Base-by-base conservation (phyloP, 139 green algal genomes). In the Chlorella vulgaris region DNA sequence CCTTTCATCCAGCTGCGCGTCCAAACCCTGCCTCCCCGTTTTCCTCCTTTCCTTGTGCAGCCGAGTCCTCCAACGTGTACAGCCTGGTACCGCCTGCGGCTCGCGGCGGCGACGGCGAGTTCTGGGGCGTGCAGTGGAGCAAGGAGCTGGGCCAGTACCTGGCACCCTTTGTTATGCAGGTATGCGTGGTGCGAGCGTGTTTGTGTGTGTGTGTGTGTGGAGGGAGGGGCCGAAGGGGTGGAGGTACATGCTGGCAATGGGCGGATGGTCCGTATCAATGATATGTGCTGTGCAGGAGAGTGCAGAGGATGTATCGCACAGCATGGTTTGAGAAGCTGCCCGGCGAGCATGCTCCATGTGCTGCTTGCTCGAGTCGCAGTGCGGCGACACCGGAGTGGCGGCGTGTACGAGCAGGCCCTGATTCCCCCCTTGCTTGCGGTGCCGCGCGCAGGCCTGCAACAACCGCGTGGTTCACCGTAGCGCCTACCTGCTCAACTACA, bases 391-490 rank as follows among this genome's bases (percentile, higher is more conserved):
- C n/a, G n/a, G n/a, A n/a, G n/a, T n/a, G n/a, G n/a, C n/a, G n/a
- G n/a, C n/a, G n/a, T n/a, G n/a, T n/a, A n/a, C n/a, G n/a, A n/a
- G n/a, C n/a, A n/a, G n/a, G n/a, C n/a, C n/a, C n/a, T n/a, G n/a
- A n/a, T n/a, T n/a, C n/a, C 4, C 42, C 26, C 69, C 22, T 60
- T 40, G 19, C 51, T 31, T 35, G 3, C 43, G 10, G 2, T 36
- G 35, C 22, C 60, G 4, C 18, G 7, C 35, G 21, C 78, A 84
- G 78, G 70, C 42, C 4, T 60, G 91, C 84, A 95, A 94, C 79
- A 86, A 88, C 33, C 87, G 90, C 24, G 81, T 96, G 15, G 91
- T 96, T 61, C 91, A 92, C 62, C 83, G 87, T 40, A 89, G 67
- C 75, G 90, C 91, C 73, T 87, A 85, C 3, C 73, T 94, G 1